Evolutionary conservation across 495 filamentous ascomycete species (phyloP).

Genomic region (Xylaria bambusicola): DNA sequence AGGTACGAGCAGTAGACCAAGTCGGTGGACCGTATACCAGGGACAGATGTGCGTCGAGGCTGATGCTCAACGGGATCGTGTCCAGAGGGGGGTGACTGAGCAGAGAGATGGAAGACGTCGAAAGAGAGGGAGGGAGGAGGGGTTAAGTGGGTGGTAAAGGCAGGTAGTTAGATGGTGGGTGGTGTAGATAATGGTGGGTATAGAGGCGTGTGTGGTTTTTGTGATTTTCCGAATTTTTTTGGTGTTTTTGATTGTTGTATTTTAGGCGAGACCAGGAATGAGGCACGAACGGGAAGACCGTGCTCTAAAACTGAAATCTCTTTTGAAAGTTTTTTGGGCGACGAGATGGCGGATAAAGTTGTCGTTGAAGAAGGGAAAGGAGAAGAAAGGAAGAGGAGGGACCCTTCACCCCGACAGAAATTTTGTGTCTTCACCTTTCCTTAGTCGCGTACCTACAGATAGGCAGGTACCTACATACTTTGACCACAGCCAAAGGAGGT

Average conservation of each 20-base stretch:
- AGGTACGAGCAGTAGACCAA: slow-evolving; percentile 1
- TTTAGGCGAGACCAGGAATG: slow-evolving; percentile 43
- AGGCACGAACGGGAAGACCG: slow-evolving; percentile 35
- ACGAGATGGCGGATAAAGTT: slow-evolving; percentile 40
- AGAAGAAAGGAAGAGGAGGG: slow-evolving; percentile 23
- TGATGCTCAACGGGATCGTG: slow-evolving; percentile 7
- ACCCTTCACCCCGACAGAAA: slow-evolving; percentile 28
- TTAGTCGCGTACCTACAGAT: slow-evolving; percentile 32
- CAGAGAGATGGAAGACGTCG: slow-evolving; percentile 9
- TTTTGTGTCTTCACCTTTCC: slow-evolving; percentile 33
- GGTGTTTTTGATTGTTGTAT: slow-evolving; percentile 49
- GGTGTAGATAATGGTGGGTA: slow-evolving; percentile 30
- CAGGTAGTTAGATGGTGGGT: slow-evolving; percentile 5
- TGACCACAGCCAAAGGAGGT: too few species aligned
- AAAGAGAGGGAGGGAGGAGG: not conserved
- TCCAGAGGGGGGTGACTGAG: slow-evolving; percentile 14
- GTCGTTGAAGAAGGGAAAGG: slow-evolving; percentile 29
- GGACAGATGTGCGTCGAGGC: slow-evolving; percentile 4
- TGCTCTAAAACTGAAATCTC: slow-evolving; percentile 36
- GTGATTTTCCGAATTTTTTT: slow-evolving; percentile 58
- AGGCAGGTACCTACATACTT: too few species aligned
- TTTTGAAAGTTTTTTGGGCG: slow-evolving; percentile 35
- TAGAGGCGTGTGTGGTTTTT: slow-evolving; percentile 29
- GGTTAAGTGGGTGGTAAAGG: slow-evolving; percentile 3
- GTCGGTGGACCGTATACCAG: not conserved